A percentile compares a stretch with the other conserved stretches of the same genome.
Conservation (phyloP, 495 filamentous ascomycete genomes). For the Podospora appendiculata region DNA sequence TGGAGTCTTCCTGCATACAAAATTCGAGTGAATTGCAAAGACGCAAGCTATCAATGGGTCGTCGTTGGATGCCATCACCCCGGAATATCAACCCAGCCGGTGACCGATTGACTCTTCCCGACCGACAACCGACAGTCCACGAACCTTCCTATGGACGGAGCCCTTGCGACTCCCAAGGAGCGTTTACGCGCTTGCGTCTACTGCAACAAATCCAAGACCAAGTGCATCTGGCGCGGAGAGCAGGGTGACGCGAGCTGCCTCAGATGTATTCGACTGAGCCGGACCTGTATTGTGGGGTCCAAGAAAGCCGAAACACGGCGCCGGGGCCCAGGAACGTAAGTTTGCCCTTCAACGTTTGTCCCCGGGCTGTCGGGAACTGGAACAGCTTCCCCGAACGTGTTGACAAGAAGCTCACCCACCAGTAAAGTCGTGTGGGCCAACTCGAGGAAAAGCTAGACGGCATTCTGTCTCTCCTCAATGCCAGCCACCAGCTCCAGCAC, state of each 20-base stretch:
- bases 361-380: no score
- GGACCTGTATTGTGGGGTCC: slow-evolving; percentile 1
- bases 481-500: slow-evolving; percentile 11
- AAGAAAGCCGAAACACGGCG: not conserved
- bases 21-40: no score
- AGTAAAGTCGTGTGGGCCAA: slow-evolving; percentile 17
- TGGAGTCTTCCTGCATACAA: not conserved
- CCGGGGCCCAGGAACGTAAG: slow-evolving; percentile 7
- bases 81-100: no score
- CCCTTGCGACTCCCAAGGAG: not conserved
- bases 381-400: no score
- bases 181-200: slow-evolving; percentile 7
- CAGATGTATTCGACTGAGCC: slow-evolving; percentile 2
- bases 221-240: slow-evolving; percentile 9
- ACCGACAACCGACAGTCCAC: not conserved
- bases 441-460: slow-evolving; percentile 27
- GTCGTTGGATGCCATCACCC: no score
- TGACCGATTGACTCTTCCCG: no score
- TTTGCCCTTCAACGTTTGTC: not conserved
- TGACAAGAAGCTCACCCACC: no score
- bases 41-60: no score
- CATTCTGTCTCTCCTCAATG: slow-evolving; percentile 19
- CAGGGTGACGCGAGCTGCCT: slow-evolving; percentile 1
- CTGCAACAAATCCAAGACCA: slow-evolving; percentile 14
- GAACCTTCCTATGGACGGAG: not conserved